A percentile compares a stretch with the other conserved stretches of the same genome.
These are phyloP conservation scores for Raddia guianensis DNA, from an alignment of 176 grass and related monocot genomes.

Conservation along the genomic window DNA sequence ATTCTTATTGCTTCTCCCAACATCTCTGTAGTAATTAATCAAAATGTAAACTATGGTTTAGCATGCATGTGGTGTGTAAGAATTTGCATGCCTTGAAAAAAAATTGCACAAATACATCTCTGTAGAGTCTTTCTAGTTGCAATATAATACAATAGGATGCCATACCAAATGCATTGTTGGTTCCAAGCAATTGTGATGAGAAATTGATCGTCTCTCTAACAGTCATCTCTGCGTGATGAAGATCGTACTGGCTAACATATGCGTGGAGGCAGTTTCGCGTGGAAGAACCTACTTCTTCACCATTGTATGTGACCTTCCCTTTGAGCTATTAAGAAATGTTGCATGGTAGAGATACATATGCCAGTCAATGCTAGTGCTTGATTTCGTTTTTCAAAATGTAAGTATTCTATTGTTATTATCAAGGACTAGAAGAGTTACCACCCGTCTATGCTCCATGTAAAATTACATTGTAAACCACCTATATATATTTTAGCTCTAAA, in stretches of 20 bases:
- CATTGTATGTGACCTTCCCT: conserved; percentile 71
- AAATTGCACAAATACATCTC: background rate
- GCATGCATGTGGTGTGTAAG: background rate
- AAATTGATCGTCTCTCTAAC: conserved; percentile 67
- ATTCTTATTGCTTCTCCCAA: conserved; percentile 54
- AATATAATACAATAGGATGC: background rate
- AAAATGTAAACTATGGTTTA: conserved; percentile 15
- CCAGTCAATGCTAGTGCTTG: background rate
- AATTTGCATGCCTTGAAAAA: background rate
- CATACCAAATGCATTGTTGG: conserved; percentile 51
- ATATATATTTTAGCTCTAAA: no score
- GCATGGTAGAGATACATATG: background rate
- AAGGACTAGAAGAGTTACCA: no score
- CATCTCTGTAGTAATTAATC: conserved; percentile 43
- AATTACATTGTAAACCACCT: no score
- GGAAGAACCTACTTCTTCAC: conserved; percentile 40
- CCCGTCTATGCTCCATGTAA: no score
- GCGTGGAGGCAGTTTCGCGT: conserved; percentile 35
- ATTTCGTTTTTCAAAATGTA: background rate
- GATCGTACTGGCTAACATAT: conserved; percentile 68
- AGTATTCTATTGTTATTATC: background rate
- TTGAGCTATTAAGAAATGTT: conserved; percentile 42
- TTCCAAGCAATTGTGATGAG: conserved; percentile 48
- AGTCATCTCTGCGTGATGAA: conserved; percentile 75
- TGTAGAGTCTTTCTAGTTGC: background rate